Base-by-base conservation (phyloP, 495 filamentous ascomycete genomes). In the Jackrogersella multiformis region DNA sequence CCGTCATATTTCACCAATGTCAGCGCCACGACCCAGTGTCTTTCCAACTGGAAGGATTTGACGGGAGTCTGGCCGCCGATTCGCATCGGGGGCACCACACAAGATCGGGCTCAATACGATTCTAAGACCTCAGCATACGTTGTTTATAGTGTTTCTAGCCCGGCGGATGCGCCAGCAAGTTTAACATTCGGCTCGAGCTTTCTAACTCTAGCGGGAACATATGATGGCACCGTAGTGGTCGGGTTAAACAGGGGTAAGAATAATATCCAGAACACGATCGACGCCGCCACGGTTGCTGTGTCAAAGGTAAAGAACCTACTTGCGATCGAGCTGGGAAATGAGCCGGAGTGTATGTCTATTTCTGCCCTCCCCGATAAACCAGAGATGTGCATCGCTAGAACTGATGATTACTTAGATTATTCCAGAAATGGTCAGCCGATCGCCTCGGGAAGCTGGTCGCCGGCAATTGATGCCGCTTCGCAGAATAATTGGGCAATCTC, bases 281-380 rank as follows among this genome's bases (percentile, higher is more conserved):
- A 78, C 0, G 86, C 87, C 1, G 85, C 86, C 0, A 80, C 76
- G 36, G 71, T 82, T 1, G 83, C 80, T 0, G 77, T 80, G 16
- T 63, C 61, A 0, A 72, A 80, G 24, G 81, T 86, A 42, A 68
- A 60, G 7, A 88, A 86, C 58, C 69, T 88, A 18, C 77, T 84
- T 28, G 82, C 85, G 1, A 83, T 89, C 41, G 87, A 89, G 66
- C 75, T 89, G 1, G 85, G 86, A 1, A 89, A 89, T 52, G 86
- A 88, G 56, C 85, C 86, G 0, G 84, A 87, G 66, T 87, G 86
- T 85, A 73, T 61, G 81, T 63, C 24, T 21, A 66, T 58, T 70
- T 32, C 73, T 13, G 4, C 10, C 63, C 46, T 49, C 41, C 2
- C 20, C 20, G 48, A 71, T 56, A 21, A 49, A 5, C 35, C 20